Evolutionary conservation across 129 eudicot genomes (phyloP).

Genomic region (carrot (Daucus carota)): DNA sequence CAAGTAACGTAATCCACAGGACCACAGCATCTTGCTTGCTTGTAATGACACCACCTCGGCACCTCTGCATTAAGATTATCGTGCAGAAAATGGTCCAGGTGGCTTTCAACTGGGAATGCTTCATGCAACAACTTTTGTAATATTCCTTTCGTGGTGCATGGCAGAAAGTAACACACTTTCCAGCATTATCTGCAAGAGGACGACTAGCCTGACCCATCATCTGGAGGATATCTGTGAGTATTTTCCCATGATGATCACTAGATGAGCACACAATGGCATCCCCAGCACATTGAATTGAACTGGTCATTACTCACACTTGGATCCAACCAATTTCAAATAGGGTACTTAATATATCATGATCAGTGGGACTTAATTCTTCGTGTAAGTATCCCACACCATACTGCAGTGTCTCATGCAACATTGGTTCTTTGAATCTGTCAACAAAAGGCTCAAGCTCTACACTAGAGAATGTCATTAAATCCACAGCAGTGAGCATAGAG

Average conservation of each 20-base stretch:
- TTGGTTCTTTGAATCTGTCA: slow-evolving; percentile 54
- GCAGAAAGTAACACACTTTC: slow-evolving; percentile 83
- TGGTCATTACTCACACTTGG: slow-evolving; percentile 86
- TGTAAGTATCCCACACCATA: slow-evolving; percentile 92
- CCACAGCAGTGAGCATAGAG: slow-evolving; percentile 85
- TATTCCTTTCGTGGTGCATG: slow-evolving; percentile 95
- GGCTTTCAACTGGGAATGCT: slow-evolving; percentile 89
- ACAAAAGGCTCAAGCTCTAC: slow-evolving; percentile 54
- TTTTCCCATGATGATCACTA: slow-evolving; percentile 97
- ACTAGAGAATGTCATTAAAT: slow-evolving; percentile 72
- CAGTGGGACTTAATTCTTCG: slow-evolving; percentile 61
- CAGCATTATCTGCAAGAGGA: slow-evolving; percentile 76
- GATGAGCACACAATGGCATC: slow-evolving; percentile 70
- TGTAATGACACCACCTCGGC: slow-evolving; percentile 67
- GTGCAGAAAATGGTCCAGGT: slow-evolving; percentile 70
- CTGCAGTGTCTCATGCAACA: slow-evolving; percentile 60
- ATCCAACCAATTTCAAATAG: slow-evolving; percentile 77
- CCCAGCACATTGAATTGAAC: slow-evolving; percentile 99
- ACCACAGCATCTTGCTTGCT: slow-evolving; percentile 91
- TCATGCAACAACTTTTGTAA: slow-evolving; percentile 79
- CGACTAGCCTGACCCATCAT: slow-evolving; percentile 98
- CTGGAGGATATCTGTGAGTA: slow-evolving; percentile 84
- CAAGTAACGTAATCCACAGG: slow-evolving; percentile 88
- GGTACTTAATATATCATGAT: slow-evolving; percentile 77
- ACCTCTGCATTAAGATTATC: slow-evolving; percentile 86